Percentiles rank a stretch among this genome's conserved stretches.
These are phyloP conservation scores for Fusarium sp. DNA, from an alignment of 2,329 filamentous ascomycete genomes.

Conservation along the genomic window DNA sequence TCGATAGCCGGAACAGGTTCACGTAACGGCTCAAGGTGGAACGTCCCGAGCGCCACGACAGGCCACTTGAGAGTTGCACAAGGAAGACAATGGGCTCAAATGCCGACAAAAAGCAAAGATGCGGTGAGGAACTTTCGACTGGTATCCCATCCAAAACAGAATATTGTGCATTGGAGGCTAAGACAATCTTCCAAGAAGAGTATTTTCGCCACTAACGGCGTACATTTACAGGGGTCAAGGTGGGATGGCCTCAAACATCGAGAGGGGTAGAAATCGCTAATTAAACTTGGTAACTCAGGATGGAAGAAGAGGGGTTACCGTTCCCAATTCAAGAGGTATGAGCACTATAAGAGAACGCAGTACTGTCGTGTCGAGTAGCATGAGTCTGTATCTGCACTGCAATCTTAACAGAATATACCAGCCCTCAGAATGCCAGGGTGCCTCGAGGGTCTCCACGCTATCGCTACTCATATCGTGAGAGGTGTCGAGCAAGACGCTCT, in stretches of 20 bases:
- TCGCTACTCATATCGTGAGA: background rate
- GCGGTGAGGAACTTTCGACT: rapidly evolving
- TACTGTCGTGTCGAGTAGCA: too few relatives aligned
- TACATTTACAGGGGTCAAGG: background rate
- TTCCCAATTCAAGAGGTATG: too few relatives aligned
- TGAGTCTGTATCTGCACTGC: rapidly evolving
- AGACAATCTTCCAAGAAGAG: background rate
- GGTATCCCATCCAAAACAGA: background rate
- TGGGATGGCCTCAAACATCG: background rate
- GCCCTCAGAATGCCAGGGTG: background rate
- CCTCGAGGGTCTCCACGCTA: background rate
- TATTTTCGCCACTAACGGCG: background rate
- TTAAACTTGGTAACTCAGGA: background rate
- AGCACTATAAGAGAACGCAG: too few relatives aligned
- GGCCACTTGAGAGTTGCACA: too few relatives aligned
- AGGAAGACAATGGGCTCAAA: too few relatives aligned
- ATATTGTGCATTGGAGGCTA: background rate
- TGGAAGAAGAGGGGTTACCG: too few relatives aligned
- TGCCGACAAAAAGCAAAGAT: background rate
- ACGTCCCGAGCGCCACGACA: background rate
- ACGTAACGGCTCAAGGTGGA: too few relatives aligned
- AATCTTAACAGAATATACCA: too few relatives aligned
- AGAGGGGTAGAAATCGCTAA: background rate
- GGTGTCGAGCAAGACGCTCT: background rate
- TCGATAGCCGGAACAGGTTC: background rate